Percentiles rank a stretch among this genome's conserved stretches.
These are phyloP conservation scores for Canna indica DNA, from an alignment of 176 grass and related monocot genomes.

Conservation along the genomic window DNA sequence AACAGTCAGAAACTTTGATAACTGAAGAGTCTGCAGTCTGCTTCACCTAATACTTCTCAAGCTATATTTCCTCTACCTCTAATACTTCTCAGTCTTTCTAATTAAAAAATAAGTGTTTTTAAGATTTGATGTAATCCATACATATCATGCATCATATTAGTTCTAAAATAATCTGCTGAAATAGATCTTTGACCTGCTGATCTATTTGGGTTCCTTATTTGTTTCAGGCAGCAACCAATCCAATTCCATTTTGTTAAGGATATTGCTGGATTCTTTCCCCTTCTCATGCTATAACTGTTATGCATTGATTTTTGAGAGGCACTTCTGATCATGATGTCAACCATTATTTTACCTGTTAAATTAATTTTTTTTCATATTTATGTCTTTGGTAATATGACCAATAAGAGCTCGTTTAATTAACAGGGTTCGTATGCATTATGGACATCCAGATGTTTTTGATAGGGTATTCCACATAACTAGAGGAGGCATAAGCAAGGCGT, in stretches of 20 bases:
- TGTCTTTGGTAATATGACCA: background rate
- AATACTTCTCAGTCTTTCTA: background rate
- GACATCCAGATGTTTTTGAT: constrained; percentile 99
- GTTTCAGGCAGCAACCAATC: too few relatives aligned
- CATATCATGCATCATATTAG: background rate
- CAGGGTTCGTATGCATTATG: constrained; percentile 98
- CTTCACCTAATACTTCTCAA: background rate
- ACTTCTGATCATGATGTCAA: background rate
- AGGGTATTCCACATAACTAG: constrained; percentile 98
- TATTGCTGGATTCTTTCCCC: background rate
- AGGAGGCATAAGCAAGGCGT: constrained; percentile 96
- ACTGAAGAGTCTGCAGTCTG: background rate
- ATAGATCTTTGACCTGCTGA: background rate
- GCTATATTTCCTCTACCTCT: background rate
- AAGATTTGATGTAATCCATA: background rate
- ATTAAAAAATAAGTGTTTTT: background rate
- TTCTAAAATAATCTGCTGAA: background rate
- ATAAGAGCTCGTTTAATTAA: background rate
- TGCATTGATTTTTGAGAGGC: background rate
- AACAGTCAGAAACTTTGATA: background rate
- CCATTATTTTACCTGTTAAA: background rate
- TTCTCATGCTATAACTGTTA: too few relatives aligned
- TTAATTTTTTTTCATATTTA: background rate
- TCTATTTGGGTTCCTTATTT: background rate
- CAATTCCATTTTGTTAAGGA: background rate